Percentiles rank a stretch among this genome's conserved stretches.
These are phyloP conservation scores for Metschnikowia arizonensis DNA, from an alignment of 805 yeast species.

Conservation along the genomic window DNA sequence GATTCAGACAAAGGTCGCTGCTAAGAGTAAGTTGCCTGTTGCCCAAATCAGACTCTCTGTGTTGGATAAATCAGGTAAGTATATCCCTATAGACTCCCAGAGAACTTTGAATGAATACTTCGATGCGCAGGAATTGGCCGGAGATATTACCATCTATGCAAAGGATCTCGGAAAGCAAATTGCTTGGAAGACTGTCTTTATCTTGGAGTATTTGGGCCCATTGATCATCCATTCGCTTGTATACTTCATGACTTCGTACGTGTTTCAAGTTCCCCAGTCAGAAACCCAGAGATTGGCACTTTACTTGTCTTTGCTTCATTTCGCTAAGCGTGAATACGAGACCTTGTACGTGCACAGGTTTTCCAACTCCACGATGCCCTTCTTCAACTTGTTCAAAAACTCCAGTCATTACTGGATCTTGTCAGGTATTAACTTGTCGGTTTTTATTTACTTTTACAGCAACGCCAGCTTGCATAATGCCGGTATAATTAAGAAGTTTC, in stretches of 20 bases:
- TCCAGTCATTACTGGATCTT: slow-evolving; percentile 90
- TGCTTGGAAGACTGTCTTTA: slow-evolving; percentile 85
- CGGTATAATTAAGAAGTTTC: slow-evolving; percentile 22
- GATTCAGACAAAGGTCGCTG: slow-evolving; percentile 42
- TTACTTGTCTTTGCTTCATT: slow-evolving; percentile 65
- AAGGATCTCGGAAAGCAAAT: slow-evolving; percentile 94
- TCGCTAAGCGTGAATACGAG: slow-evolving; percentile 83
- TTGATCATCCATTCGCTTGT: slow-evolving; percentile 70
- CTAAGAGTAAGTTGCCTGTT: slow-evolving; percentile 36
- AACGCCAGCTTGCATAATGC: slow-evolving; percentile 14
- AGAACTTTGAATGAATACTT: slow-evolving; percentile 33
- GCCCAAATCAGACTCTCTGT: slow-evolving; percentile 28
- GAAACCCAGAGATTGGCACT: slow-evolving; percentile 53
- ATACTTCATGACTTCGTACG: slow-evolving; percentile 34
- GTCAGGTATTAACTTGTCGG: slow-evolving; percentile 60
- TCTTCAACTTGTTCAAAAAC: slow-evolving; percentile 81
- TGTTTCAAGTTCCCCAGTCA: slow-evolving; percentile 26
- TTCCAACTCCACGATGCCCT: slow-evolving; percentile 89
- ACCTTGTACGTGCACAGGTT: slow-evolving; percentile 81
- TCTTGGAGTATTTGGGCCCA: slow-evolving; percentile 89
- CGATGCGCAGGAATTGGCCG: slow-evolving; percentile 42
- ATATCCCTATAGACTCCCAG: slow-evolving; percentile 43
- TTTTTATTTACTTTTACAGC: slow-evolving; percentile 40
- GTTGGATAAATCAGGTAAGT: slow-evolving; percentile 26
- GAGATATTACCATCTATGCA: slow-evolving; percentile 48